A percentile compares a stretch with the other conserved stretches of the same genome.
Conservation (phyloP, 192 early-diverging fungal species). For the Backusella westeae region DNA sequence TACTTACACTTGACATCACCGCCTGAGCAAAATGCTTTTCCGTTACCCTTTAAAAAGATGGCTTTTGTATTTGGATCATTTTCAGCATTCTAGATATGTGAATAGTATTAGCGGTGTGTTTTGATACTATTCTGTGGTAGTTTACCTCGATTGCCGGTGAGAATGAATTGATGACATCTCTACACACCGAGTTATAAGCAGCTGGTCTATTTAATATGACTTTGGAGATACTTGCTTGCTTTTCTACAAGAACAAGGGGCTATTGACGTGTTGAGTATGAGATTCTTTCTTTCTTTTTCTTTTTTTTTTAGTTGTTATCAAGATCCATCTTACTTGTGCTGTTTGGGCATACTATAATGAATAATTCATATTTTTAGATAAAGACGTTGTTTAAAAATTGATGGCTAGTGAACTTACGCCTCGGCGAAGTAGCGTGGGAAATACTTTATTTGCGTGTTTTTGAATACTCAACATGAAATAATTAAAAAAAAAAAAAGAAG, state of each 20-base stretch:
- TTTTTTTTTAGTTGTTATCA: neutral
- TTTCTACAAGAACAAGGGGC: neutral
- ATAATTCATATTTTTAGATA: neutral
- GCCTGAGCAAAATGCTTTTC: conserved; percentile 87
- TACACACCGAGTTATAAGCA: neutral
- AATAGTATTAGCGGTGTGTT: neutral
- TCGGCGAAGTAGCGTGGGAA: neutral
- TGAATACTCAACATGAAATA: neutral
- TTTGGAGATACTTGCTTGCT: neutral
- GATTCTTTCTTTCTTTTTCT: neutral
- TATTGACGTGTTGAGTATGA: neutral
- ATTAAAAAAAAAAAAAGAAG: neutral
- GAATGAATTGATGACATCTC: neutral
- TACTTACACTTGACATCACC: conserved; percentile 66
- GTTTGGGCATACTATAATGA: neutral
- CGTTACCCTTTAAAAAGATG: conserved; percentile 78
- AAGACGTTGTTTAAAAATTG: neutral
- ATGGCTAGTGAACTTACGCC: neutral
- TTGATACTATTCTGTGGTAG: no score
- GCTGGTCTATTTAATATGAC: neutral
- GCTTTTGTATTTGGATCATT: conserved; percentile 57
- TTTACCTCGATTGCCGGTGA: neutral
- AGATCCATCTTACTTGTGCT: neutral
- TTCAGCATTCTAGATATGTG: neutral
- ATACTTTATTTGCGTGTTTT: neutral